phyloP scores from a whole-genome alignment of 176 grass and related monocot genomes.

The Phoenix roebelenii region DNA sequence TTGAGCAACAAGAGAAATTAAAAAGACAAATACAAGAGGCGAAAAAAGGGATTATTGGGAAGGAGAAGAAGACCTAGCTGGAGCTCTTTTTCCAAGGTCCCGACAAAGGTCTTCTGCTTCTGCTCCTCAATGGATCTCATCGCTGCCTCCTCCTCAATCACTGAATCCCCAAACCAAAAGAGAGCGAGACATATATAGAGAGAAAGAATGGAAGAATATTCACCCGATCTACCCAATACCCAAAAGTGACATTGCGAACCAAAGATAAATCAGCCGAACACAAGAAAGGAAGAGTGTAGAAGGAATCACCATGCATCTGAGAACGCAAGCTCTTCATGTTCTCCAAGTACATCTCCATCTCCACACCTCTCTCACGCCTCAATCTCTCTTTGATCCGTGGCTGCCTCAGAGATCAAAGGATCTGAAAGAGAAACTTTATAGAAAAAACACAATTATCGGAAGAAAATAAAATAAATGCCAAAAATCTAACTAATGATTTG shows the following conservation, averaged over 20 bases:
- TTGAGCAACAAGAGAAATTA: not conserved
- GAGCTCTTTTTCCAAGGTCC: slow-evolving; percentile 38
- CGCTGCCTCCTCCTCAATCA: slow-evolving; percentile 62
- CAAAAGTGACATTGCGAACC: too few relatives aligned
- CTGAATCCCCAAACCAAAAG: slow-evolving; percentile 23
- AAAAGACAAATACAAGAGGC: not conserved
- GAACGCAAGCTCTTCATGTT: slow-evolving; percentile 68
- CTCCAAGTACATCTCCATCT: slow-evolving; percentile 82
- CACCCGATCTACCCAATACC: not conserved
- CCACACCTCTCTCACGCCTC: not conserved
- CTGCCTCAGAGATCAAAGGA: too few relatives aligned
- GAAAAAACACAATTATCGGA: too few relatives aligned
- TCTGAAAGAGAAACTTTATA: too few relatives aligned
- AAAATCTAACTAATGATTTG: too few relatives aligned
- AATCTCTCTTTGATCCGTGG: too few relatives aligned
- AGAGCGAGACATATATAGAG: not conserved
- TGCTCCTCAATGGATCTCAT: slow-evolving; percentile 81
- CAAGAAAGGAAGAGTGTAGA: not conserved
- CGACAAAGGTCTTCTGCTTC: slow-evolving; percentile 59
- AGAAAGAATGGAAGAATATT: not conserved
- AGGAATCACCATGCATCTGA: slow-evolving; percentile 60
- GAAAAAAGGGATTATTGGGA: not conserved
- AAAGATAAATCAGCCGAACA: too few relatives aligned
- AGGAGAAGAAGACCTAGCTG: slow-evolving; percentile 33
- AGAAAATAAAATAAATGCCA: too few relatives aligned